Evolutionary conservation across 495 filamentous ascomycete genomes (phyloP), one percentile per base, ranked within the genome.

Genomic region (Hamigera avellanea): DNA sequence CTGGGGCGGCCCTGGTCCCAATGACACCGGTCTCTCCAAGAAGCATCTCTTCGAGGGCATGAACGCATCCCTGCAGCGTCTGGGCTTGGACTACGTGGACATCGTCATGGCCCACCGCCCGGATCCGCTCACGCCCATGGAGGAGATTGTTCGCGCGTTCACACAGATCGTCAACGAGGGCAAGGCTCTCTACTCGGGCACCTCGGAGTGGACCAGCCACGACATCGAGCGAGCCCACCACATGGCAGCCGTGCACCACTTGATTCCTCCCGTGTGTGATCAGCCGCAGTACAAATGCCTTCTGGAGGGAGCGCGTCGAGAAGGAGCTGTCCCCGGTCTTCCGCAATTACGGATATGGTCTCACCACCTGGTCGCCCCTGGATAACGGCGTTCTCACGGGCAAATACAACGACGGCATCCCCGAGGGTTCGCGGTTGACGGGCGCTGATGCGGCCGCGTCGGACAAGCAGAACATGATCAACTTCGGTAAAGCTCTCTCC

Each of bases 71-170:
- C 64, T 86, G n/a, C 45, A 66, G 39, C 67, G 81, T 6, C 66
- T 88, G 1, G 73, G 66, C 14, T 76, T 78, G 0, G 54, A 59
- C 17, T 86, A 86, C 46, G 73, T 86, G 45, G 83, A 89, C 46
- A 54, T 86, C 16, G 66, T 86, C 29, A 78, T 83, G 52, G 83
- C 86, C 41, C 83, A 91, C 43, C 59, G 72, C 2, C 54, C 69
- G 27, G 69, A 75, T 36, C 53, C 58, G 0, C 39, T 56, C 5
- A 73, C 67, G 1, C 72, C 76, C 0, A 37, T 60, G 10, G 78
- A 81, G 50, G 81, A 87, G 57, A 84, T 77, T 6, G 85, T 89
- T 80, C 56, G 73, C 48, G 78, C 80, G 1, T 56, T 86, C 2
- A 70, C 85, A 44, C 80, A 86, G 44, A 49, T 85, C 0, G 69